Evolutionary conservation across 2,329 filamentous ascomycete species (phyloP).

Genomic region (Fusarium nelsonii): DNA sequence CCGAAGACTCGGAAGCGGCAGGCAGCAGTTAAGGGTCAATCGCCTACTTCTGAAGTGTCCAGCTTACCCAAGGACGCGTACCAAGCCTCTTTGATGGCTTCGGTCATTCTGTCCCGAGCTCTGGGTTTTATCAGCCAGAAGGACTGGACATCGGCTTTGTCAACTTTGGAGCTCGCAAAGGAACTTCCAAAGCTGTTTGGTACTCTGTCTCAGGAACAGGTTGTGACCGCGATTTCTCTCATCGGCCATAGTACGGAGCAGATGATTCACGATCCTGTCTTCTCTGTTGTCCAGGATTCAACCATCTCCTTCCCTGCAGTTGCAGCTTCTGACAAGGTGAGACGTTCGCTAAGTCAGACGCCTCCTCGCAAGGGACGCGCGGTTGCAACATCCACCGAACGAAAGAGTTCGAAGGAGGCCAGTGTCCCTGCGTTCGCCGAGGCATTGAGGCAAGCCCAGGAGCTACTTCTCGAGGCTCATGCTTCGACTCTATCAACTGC

Average conservation of each 20-base stretch:
- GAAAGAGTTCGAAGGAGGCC: conserved; percentile 51
- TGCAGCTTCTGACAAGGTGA: conserved; percentile 57
- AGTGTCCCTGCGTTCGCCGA: conserved; percentile 63
- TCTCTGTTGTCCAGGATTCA: conserved; percentile 91
- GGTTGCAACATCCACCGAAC: conserved; percentile 27
- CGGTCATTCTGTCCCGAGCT: conserved; percentile 56
- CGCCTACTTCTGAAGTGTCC: conserved; percentile 28
- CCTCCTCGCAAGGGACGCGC: conserved; percentile 52
- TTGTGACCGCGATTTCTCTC: conserved; percentile 75
- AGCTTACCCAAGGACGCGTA: conserved; percentile 51
- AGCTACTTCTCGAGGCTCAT: conserved; percentile 74
- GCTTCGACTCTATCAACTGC: conserved; percentile 65
- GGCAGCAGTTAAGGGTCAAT: conserved; percentile 45
- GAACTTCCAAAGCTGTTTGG: conserved; percentile 58
- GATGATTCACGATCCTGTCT: conserved; percentile 84
- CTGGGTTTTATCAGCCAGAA: conserved; percentile 61
- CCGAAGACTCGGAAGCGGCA: conserved; percentile 40
- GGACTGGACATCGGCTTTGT: conserved; percentile 70
- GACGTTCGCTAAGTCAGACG: conserved; percentile 53
- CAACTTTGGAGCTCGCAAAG: conserved; percentile 65
- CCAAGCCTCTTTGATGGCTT: conserved; percentile 54
- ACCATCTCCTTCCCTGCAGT: conserved; percentile 88
- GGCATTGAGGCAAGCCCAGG: conserved; percentile 73
- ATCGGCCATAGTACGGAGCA: conserved; percentile 76
- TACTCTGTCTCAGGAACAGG: conserved; percentile 62